These are phyloP conservation scores for Periglandula ipomoeae DNA, from an alignment of 2,329 filamentous ascomycete species.

Conservation along the genomic window DNA sequence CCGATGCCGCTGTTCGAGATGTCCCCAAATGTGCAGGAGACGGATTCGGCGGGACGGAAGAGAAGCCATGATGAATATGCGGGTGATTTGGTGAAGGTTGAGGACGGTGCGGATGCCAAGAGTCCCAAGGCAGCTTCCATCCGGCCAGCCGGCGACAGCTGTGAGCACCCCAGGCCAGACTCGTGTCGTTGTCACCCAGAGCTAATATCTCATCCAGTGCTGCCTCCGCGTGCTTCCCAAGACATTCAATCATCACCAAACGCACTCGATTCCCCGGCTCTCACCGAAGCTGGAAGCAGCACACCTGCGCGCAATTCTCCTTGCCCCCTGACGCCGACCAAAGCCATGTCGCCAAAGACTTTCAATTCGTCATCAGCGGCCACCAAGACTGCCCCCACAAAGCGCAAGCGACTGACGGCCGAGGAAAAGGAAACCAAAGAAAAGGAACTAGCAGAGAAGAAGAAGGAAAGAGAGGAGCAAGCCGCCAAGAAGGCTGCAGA, in stretches of 20 bases:
- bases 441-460: constrained; percentile 20
- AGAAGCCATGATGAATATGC: constrained; percentile 37
- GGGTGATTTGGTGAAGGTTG: constrained; percentile 20
- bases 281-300: constrained; percentile 34
- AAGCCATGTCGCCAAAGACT: constrained; percentile 8
- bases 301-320: constrained; percentile 29
- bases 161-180: constrained; percentile 9
- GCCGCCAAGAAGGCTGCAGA: constrained; percentile 13
- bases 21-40: constrained; percentile 38
- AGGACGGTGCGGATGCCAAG: constrained; percentile 14
- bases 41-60: constrained; percentile 33
- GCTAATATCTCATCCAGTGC: constrained; percentile 14
- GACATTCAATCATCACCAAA: constrained; percentile 19
- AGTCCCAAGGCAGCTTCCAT: constrained; percentile 9
- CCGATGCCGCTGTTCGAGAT: constrained; percentile 40
- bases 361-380: not conserved
- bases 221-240: constrained; percentile 15
- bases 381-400: constrained; percentile 22
- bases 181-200: not conserved
- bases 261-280: constrained; percentile 19
- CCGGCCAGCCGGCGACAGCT: constrained; percentile 13
- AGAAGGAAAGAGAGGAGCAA: constrained; percentile 26
- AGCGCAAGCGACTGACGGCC: constrained; percentile 32
- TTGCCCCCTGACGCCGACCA: constrained; percentile 24
- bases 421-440: constrained; percentile 25